Evolutionary conservation across 2,329 filamentous ascomycete species (phyloP).

Genomic region (Aspergillus vadensis): DNA sequence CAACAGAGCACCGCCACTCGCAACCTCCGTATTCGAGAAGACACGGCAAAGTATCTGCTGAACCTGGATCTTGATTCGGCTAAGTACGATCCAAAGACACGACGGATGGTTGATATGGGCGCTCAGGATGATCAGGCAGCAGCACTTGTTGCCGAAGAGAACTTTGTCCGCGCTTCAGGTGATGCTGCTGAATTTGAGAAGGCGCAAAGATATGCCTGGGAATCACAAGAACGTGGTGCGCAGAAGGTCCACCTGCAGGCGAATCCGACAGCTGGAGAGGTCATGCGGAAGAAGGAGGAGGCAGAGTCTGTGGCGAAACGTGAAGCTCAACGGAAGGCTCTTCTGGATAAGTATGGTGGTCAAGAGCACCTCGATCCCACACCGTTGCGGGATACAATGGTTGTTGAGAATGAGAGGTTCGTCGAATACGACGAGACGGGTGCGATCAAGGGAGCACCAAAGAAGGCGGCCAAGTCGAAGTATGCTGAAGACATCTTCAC

Average conservation of each 20-base stretch:
- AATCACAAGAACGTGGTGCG: slow-evolving; percentile 80
- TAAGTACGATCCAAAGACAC: slow-evolving; percentile 95
- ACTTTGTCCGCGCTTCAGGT: slow-evolving; percentile 83
- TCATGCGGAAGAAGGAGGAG: slow-evolving; percentile 75
- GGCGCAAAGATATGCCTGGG: slow-evolving; percentile 91
- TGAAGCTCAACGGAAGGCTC: slow-evolving; percentile 66
- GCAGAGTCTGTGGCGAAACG: slow-evolving; percentile 72
- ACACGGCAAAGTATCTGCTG: slow-evolving; percentile 93
- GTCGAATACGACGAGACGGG: slow-evolving; percentile 94
- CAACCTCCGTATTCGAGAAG: slow-evolving; percentile 88
- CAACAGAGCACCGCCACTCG: slow-evolving; percentile 88
- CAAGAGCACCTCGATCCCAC: slow-evolving; percentile 64
- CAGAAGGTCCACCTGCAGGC: slow-evolving; percentile 89
- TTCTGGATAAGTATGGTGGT: slow-evolving; percentile 81
- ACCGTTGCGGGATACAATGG: slow-evolving; percentile 65
- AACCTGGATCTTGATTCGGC: slow-evolving; percentile 96
- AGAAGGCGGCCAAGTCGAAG: slow-evolving; percentile 78
- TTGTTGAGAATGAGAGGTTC: slow-evolving; percentile 81
- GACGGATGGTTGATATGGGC: slow-evolving; percentile 83
- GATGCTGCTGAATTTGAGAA: slow-evolving; percentile 91
- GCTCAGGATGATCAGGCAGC: slow-evolving; percentile 79
- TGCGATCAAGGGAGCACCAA: slow-evolving; percentile 81
- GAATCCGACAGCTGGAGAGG: slow-evolving; percentile 90
- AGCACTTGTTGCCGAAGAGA: slow-evolving; percentile 85
- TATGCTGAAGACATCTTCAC: slow-evolving; percentile 84